Evolutionary conservation across 129 eudicot genomes (phyloP).

Genomic region (Saposhnikovia divaricata): DNA sequence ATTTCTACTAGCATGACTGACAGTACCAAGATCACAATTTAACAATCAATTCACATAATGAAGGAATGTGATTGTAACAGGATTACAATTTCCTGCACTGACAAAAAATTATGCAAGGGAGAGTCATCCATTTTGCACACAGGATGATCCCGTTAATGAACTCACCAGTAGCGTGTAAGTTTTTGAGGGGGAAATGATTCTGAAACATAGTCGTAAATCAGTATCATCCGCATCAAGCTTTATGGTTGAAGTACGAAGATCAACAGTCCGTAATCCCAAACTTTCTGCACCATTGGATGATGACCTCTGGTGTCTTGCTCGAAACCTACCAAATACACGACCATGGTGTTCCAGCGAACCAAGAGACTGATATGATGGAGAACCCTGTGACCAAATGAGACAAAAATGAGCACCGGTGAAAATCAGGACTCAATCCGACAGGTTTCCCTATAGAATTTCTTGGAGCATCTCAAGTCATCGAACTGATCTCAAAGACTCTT

Average conservation of each 20-base stretch:
- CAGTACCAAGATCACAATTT: background rate
- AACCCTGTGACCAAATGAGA: conserved; percentile 37
- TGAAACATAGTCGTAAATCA: conserved; percentile 84
- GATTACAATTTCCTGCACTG: background rate
- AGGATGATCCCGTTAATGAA: background rate
- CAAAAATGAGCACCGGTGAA: conserved; percentile 3
- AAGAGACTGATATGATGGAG: conserved; percentile 46
- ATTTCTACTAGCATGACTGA: background rate
- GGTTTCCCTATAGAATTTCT: background rate
- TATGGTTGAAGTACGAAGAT: conserved; percentile 85
- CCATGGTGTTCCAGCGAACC: conserved; percentile 39
- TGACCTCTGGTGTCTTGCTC: conserved; percentile 55
- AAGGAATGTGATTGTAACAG: background rate
- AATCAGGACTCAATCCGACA: background rate
- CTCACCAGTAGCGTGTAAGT: conserved; percentile 85
- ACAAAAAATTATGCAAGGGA: background rate
- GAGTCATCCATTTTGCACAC: background rate
- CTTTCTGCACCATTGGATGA: conserved; percentile 57
- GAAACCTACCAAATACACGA: conserved; percentile 85
- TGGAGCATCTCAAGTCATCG: background rate
- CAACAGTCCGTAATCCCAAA: conserved; percentile 67
- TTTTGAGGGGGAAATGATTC: conserved; percentile 84
- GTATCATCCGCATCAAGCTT: conserved; percentile 93
- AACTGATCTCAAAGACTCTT: background rate
- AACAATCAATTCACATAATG: background rate